A percentile compares a stretch with the other conserved stretches of the same genome.
Conservation (phyloP, 495 filamentous ascomycete species). For the Opeltia flavorubescens region DNA sequence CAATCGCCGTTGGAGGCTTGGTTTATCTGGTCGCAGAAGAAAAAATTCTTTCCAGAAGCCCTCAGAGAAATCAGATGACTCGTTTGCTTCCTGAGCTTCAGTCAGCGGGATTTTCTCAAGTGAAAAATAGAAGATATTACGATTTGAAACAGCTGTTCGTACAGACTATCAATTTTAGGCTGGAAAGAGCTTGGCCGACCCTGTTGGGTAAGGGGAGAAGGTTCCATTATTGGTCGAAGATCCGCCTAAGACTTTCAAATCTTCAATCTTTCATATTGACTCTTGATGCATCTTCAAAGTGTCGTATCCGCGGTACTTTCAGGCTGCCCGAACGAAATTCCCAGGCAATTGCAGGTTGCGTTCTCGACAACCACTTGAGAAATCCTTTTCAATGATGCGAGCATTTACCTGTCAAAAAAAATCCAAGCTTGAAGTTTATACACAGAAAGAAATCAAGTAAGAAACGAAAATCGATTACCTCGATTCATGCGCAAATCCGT, state of each 20-base stretch:
- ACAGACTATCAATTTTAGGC: constrained; percentile 84
- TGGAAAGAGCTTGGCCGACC: constrained; percentile 79
- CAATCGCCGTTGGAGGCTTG: constrained; percentile 50
- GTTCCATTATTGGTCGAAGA: constrained; percentile 51
- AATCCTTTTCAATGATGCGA: too few relatives aligned
- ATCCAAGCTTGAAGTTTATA: too few relatives aligned
- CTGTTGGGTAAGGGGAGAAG: constrained; percentile 88
- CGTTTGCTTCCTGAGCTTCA: constrained; percentile 35
- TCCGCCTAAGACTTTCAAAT: background rate
- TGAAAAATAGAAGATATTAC: constrained; percentile 28
- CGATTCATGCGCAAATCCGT: too few relatives aligned
- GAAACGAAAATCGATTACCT: too few relatives aligned
- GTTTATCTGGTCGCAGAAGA: constrained; percentile 62
- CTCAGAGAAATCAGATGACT: constrained; percentile 56
- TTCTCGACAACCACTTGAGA: too few relatives aligned
- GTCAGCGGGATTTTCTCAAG: background rate
- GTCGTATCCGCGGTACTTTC: too few relatives aligned
- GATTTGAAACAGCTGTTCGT: constrained; percentile 65
- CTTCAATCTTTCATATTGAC: background rate
- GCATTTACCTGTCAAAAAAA: too few relatives aligned
- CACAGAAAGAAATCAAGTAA: too few relatives aligned
- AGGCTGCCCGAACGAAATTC: too few relatives aligned
- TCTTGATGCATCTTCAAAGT: too few relatives aligned
- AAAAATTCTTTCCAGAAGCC: constrained; percentile 98
- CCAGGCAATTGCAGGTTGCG: too few relatives aligned